Conservation (phyloP, 352 stramenopile genomes). For the Globisporangium uncinulatum region DNA sequence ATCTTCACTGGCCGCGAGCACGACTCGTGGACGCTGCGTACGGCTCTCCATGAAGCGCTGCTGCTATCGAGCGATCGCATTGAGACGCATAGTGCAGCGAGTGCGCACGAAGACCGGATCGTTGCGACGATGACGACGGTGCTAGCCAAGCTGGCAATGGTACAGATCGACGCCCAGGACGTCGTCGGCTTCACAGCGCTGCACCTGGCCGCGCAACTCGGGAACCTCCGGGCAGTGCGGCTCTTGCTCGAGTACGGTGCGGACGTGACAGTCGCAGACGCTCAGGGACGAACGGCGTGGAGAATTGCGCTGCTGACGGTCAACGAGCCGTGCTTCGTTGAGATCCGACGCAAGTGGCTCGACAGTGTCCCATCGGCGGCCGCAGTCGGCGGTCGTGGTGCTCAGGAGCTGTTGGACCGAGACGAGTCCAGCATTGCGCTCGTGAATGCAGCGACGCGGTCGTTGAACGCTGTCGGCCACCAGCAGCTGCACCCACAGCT, state of each 20-base stretch:
- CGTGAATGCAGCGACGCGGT: conserved; percentile 10
- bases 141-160: conserved; percentile 22
- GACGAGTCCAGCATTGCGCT: conserved; percentile 7
- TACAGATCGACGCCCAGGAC: conserved; percentile 42
- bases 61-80: conserved; percentile 17
- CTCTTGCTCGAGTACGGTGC: conserved; percentile 39
- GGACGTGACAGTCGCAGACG: conserved; percentile 40
- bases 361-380: conserved; percentile 5
- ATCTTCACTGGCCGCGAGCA: conserved; percentile 28
- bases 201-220: conserved; percentile 43
- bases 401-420: conserved; percentile 4
- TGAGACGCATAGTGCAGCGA: conserved; percentile 8
- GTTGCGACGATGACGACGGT: conserved; percentile 25
- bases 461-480: not conserved
- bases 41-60: conserved; percentile 44
- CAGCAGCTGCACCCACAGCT: conserved; percentile 33
- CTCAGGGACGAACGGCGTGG: conserved; percentile 46
- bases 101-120: conserved; percentile 12
- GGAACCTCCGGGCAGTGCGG: conserved; percentile 31
- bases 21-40: conserved; percentile 39
- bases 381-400: not conserved
- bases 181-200: conserved; percentile 53
- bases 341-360: conserved; percentile 61
- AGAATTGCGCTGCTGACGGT: conserved; percentile 43
- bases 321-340: conserved; percentile 54